Evolutionary conservation across 1,139 yeast genomes (phyloP).

Genomic region (Scheffersomyces stambukii): DNA sequence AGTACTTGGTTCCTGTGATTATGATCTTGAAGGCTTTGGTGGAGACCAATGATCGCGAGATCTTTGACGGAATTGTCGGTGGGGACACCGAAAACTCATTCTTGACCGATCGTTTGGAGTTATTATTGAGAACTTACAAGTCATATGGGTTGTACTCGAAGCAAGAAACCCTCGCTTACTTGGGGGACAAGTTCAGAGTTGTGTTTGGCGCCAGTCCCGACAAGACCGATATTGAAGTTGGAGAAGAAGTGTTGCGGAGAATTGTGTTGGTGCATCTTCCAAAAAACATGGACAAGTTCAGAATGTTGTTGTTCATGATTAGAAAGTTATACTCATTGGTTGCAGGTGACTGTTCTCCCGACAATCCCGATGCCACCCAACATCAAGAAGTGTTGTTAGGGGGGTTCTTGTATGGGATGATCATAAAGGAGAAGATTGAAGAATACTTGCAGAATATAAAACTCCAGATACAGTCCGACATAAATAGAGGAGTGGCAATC

Average conservation of each 20-base stretch:
- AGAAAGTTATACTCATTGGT: constrained; percentile 91
- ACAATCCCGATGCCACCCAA: constrained; percentile 98
- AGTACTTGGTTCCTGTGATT: constrained; percentile 87
- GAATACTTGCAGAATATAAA: constrained; percentile 78
- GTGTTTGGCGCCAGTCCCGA: constrained; percentile 90
- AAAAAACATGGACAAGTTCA: constrained; percentile 71
- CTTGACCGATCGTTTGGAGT: constrained; percentile 95
- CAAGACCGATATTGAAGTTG: constrained; percentile 84
- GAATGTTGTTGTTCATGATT: constrained; percentile 87
- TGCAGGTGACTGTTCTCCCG: constrained; percentile 96
- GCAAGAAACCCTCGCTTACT: constrained; percentile 84
- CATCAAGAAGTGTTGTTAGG: constrained; percentile 96
- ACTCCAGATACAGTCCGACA: constrained; percentile 73
- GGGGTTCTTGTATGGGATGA: constrained; percentile 96
- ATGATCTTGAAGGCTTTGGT: constrained; percentile 88
- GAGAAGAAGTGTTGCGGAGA: constrained; percentile 74
- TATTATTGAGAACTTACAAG: constrained; percentile 84
- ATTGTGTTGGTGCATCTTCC: constrained; percentile 88
- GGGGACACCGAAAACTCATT: constrained; percentile 82
- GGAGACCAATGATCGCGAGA: constrained; percentile 90
- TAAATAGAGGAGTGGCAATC: constrained; percentile 76
- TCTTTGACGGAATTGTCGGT: constrained; percentile 94
- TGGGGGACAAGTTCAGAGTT: constrained; percentile 94
- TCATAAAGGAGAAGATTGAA: constrained; percentile 91
- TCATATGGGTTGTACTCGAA: constrained; percentile 72